A percentile compares a stretch with the other conserved stretches of the same genome.
Conservation (phyloP, 2,329 filamentous ascomycete genomes). For the Colletotrichum incanum region DNA sequence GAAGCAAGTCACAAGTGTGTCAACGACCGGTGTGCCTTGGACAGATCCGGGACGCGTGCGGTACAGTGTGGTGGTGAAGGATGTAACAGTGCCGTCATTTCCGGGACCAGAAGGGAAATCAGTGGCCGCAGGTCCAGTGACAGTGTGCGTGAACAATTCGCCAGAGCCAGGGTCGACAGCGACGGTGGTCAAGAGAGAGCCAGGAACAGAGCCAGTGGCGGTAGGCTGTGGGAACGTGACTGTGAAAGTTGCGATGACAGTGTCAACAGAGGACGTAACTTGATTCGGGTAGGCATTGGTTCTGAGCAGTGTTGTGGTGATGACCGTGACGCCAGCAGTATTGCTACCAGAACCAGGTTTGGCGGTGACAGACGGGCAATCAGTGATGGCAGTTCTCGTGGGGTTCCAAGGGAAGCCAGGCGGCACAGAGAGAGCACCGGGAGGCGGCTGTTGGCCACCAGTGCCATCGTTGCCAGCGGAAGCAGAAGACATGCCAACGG, state of each 20-base stretch:
- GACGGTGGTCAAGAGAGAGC: neutral
- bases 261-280: slow-evolving; percentile 13
- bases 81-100: slow-evolving; percentile 13
- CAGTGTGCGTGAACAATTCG: slow-evolving; percentile 16
- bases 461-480: neutral
- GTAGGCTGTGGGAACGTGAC: slow-evolving; percentile 30
- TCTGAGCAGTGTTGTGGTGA: slow-evolving; percentile 32
- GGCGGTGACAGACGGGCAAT: slow-evolving; percentile 12
- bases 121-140: slow-evolving; percentile 6
- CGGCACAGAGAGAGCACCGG: neutral
- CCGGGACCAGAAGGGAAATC: neutral
- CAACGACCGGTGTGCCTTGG: slow-evolving; percentile 31
- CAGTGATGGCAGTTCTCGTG: neutral
- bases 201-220: neutral
- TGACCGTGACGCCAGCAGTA: slow-evolving; percentile 28
- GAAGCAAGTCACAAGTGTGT: slow-evolving; percentile 45
- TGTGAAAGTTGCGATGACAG: slow-evolving; percentile 37
- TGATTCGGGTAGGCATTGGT: slow-evolving; percentile 18
- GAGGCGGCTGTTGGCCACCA: slow-evolving; percentile 4
- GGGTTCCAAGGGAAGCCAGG: slow-evolving; percentile 33
- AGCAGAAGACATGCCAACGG: slow-evolving; percentile 9
- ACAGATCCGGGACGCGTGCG: slow-evolving; percentile 26
- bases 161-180: slow-evolving; percentile 16
- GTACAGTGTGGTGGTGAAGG: slow-evolving; percentile 42
- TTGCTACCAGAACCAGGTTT: slow-evolving; percentile 17